Conservation (phyloP, 2,329 filamentous ascomycete genomes). For the Passalora sequoiae region DNA sequence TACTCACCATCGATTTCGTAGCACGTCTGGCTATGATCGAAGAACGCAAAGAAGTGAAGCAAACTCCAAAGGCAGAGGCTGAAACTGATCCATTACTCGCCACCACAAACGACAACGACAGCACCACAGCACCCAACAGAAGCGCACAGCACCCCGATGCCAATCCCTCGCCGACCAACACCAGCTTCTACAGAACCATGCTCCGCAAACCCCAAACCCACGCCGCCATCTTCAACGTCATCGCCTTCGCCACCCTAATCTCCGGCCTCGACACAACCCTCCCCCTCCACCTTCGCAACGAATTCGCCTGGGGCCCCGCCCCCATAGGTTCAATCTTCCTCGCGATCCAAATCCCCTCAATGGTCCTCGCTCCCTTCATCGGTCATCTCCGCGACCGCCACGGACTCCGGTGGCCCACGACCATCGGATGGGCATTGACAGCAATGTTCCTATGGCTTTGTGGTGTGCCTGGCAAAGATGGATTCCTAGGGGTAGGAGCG, state of each 20-base stretch:
- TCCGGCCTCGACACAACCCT: constrained; percentile 19
- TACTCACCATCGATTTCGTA: constrained; percentile 14
- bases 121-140: background rate
- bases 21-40: constrained; percentile 17
- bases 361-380: constrained; percentile 15
- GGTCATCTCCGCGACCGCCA: constrained; percentile 18
- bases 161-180: no score
- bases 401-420: constrained; percentile 16
- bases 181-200: constrained; percentile 15
- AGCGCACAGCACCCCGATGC: constrained; percentile 2
- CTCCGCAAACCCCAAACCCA: constrained; percentile 3
- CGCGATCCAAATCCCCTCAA: constrained; percentile 16
- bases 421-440: constrained; percentile 15
- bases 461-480: constrained; percentile 15
- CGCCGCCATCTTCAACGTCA: constrained; percentile 16
- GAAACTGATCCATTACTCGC: constrained; percentile 4
- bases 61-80: background rate
- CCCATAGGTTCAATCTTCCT: constrained; percentile 18
- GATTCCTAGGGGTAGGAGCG: constrained; percentile 13
- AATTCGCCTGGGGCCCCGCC: constrained; percentile 17
- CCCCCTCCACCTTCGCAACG: constrained; percentile 15
- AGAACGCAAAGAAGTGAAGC: background rate
- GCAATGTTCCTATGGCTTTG: constrained; percentile 18
- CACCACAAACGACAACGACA: background rate
- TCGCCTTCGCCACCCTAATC: constrained; percentile 12